Conservation (phyloP, 2,329 filamentous ascomycete species). For the Tolypocladium paradoxum region DNA sequence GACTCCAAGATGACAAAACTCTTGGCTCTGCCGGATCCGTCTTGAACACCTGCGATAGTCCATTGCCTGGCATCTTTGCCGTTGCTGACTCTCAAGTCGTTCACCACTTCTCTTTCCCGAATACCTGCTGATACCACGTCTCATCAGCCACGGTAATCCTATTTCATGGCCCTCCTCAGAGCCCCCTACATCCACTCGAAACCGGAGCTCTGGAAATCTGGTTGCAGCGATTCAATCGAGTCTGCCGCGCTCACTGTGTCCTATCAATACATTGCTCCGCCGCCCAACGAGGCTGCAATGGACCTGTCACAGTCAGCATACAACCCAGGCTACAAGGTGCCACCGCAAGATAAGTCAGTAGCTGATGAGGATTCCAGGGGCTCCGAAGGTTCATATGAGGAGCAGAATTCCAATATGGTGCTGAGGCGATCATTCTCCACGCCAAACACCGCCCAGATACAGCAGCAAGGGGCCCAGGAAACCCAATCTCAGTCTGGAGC, state of each 20-base stretch:
- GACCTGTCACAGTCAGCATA: conserved; percentile 28
- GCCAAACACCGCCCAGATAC: conserved; percentile 33
- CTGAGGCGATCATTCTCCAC: conserved; percentile 40
- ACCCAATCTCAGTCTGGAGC: conserved; percentile 16
- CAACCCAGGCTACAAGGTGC: conserved; percentile 17
- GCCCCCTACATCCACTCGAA: conserved; percentile 19
- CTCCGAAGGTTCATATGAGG: conserved; percentile 21
- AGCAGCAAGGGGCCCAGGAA: conserved; percentile 19
- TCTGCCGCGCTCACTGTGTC: conserved; percentile 24
- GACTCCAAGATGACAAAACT: background rate
- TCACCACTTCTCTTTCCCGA: background rate
- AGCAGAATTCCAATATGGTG: conserved; percentile 23
- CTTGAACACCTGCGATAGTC: background rate
- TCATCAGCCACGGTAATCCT: background rate
- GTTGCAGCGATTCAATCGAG: conserved; percentile 5
- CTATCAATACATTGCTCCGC: conserved; percentile 36
- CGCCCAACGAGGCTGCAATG: conserved; percentile 29
- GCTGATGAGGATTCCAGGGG: conserved; percentile 18
- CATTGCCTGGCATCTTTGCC: background rate
- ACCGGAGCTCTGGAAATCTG: conserved; percentile 18
- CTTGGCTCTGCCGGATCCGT: background rate
- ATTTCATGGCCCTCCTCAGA: conserved; percentile 25
- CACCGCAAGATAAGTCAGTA: conserved; percentile 18
- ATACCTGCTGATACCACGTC: background rate
- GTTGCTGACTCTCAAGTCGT: background rate